phyloP scores from a whole-genome alignment of 1,139 yeast genomes.

The Blastobotrys proliferans region DNA sequence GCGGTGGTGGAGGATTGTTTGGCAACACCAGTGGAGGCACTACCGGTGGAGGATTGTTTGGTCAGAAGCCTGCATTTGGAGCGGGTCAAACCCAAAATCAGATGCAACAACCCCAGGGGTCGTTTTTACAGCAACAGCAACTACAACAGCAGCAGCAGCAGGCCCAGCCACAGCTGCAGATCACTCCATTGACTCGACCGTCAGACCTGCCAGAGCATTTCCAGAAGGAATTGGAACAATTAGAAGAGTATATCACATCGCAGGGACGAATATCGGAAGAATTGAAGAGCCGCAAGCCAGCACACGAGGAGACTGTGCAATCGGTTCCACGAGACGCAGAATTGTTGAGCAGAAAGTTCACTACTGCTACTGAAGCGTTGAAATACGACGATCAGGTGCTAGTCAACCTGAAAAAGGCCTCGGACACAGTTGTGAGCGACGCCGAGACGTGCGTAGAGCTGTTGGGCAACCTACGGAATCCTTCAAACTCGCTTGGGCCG shows the following conservation, averaged over 20 bases:
- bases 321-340: constrained; percentile 85
- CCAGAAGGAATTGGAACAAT: constrained; percentile 73
- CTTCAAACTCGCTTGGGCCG: constrained; percentile 18
- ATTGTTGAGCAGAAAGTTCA: constrained; percentile 58
- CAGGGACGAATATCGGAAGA: constrained; percentile 83
- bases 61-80: constrained; percentile 22
- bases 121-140: constrained; percentile 32
- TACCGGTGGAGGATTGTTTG: constrained; percentile 30
- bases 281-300: constrained; percentile 56
- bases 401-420: constrained; percentile 38
- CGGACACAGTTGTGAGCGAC: constrained; percentile 48
- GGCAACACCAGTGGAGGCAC: constrained; percentile 15
- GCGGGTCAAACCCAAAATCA: constrained; percentile 19
- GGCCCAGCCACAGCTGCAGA: constrained; percentile 36
- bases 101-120: constrained; percentile 25
- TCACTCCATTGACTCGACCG: constrained; percentile 83
- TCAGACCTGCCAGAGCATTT: constrained; percentile 74
- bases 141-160: constrained; percentile 36
- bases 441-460: constrained; percentile 65
- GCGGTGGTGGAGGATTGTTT: constrained; percentile 6
- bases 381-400: constrained; percentile 59
- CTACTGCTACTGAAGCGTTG: constrained; percentile 66
- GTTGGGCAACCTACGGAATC: constrained; percentile 61
- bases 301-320: constrained; percentile 65
- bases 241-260: constrained; percentile 77